Base-by-base conservation (phyloP, 208 protist genomes). In the Trypanosoma brucei region DNA sequence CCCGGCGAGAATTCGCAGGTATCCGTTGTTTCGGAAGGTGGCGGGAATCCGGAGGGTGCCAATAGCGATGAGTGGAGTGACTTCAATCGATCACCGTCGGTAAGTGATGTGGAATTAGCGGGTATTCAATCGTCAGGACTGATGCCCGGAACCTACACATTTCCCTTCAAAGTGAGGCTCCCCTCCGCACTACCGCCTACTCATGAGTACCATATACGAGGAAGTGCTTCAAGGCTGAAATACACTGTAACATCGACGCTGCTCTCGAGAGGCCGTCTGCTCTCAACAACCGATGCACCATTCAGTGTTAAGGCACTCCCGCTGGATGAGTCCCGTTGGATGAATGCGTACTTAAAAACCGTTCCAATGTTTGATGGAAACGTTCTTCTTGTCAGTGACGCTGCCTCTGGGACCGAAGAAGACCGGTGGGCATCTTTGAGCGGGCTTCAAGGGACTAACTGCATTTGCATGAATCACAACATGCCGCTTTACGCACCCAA, bases 121-220 rank as follows among this genome's bases (percentile, higher is more conserved):
- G 31, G 31, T n/a, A 40, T 66, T 13, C 46, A 48, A 11, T 62
- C 62, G 35, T 13, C 30, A 35, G 65, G 71, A 44, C 58, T 90
- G 0, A 49, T 75, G 51, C 76, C 80, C 1, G 86, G 86, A 54
- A 82, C 61, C 38, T 93, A 93, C 62, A 77, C 62, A 22, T 90
- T 83, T 50, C 86, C 86, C 0, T 89, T 93, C 61, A 45, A 34
- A 31, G 57, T 84, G 22, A n/a, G 22, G 30, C 75, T 93, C 9
- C 83, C 86, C 3, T 65, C 75, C 61, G 55, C 46, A 2, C 45
- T 92, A 36, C 86, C 86, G 8, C 76, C 77, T 31, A 78, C 79
- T 11, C 63, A 70, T 22, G 46, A 57, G 22, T 57, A 83, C 30
- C 37, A 52, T 3, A 51, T 58, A 30, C 65, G 64, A 11, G 71